Percentiles rank a stretch among this genome's conserved stretches.
phyloP scores from a whole-genome alignment of 1,284 basidiomycete species.

The Ceratorhiza oryzae-sativae region DNA sequence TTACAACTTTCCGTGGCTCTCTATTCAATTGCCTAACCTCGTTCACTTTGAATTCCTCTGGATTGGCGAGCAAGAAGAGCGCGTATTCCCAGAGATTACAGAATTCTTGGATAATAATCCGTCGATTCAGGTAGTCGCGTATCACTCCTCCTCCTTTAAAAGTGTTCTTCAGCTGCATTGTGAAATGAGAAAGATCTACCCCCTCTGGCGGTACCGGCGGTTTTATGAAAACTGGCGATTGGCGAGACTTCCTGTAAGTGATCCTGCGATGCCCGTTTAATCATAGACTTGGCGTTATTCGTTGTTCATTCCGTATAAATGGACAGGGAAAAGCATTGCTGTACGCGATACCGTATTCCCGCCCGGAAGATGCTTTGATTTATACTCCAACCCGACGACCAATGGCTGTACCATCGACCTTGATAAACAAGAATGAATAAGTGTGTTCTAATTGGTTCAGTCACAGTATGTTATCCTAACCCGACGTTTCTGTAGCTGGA shows the following conservation, averaged over 20 bases:
- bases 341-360: neutral
- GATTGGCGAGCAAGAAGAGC: neutral
- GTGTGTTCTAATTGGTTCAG: too few relatives aligned
- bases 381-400: neutral
- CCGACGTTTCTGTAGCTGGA: too few relatives aligned
- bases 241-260: neutral
- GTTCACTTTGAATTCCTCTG: slow-evolving; percentile 6
- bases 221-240: neutral
- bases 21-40: neutral
- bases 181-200: neutral
- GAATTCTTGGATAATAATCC: neutral
- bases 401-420: neutral
- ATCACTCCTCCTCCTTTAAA: slow-evolving; percentile 8
- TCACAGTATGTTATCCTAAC: too few relatives aligned
- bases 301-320: neutral
- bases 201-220: neutral
- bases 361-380: neutral
- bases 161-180: neutral
- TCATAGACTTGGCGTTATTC: too few relatives aligned
- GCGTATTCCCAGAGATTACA: neutral
- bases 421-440: too few relatives aligned
- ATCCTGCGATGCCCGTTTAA: neutral
- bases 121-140: neutral
- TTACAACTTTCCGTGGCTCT: slow-evolving; percentile 11
- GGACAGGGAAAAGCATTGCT: neutral